Conservation (phyloP, 306 rosid genomes). For the Malus orientalis region DNA sequence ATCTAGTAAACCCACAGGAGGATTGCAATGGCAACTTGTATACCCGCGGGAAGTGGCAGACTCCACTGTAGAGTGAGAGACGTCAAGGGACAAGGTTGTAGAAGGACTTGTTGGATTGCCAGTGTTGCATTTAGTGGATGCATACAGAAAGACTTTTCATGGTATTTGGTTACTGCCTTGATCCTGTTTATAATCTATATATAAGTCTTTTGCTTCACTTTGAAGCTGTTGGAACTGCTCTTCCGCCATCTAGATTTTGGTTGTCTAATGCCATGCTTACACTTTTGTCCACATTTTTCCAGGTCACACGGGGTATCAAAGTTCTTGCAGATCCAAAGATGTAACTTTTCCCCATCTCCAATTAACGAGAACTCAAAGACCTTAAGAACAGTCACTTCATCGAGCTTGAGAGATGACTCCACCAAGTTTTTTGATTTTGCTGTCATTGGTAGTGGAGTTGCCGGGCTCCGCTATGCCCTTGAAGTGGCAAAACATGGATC, state of each 20-base stretch:
- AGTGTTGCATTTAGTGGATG: conserved; percentile 24
- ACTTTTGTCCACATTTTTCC: conserved; percentile 12
- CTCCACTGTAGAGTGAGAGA: conserved; percentile 25
- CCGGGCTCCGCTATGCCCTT: conserved; percentile 90
- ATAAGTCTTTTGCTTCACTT: not conserved
- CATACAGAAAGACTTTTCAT: conserved; percentile 42
- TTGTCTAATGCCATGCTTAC: not conserved
- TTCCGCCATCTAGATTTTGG: not conserved
- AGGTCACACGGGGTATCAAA: conserved; percentile 58
- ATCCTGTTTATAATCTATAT: not conserved
- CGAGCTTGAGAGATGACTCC: conserved; percentile 48
- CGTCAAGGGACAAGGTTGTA: conserved; percentile 37
- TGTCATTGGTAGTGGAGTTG: conserved; percentile 87
- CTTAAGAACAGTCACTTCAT: conserved; percentile 31
- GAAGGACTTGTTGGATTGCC: conserved; percentile 35
- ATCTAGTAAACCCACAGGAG: conserved; percentile 20
- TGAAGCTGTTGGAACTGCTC: not conserved
- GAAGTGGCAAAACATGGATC: conserved; percentile 86
- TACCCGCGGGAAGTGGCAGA: conserved; percentile 49
- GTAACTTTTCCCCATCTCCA: conserved; percentile 26
- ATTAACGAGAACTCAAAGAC: conserved; percentile 28
- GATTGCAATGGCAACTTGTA: conserved; percentile 56
- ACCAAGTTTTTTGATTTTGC: conserved; percentile 71
- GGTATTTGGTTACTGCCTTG: conserved; percentile 31
- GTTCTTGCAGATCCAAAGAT: conserved; percentile 37